Conservation (phyloP, 768 basidiomycete species). For the Tephrocybe sp. region DNA sequence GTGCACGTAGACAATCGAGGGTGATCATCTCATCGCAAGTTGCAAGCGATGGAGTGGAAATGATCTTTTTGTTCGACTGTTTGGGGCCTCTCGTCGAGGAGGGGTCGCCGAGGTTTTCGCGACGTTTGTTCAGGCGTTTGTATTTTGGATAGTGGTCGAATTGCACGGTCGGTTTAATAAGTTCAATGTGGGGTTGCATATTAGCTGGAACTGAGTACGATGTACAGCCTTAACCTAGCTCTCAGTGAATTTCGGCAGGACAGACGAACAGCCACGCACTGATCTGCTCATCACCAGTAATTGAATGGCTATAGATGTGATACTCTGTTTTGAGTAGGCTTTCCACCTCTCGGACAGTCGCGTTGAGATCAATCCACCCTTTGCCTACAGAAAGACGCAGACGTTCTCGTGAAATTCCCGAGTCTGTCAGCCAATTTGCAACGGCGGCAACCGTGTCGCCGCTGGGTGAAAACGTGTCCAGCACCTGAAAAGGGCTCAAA, state of each 20-base stretch:
- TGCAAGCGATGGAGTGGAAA: not conserved
- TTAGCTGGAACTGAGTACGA: slow-evolving; percentile 40
- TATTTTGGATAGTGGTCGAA: slow-evolving; percentile 33
- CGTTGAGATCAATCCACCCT: slow-evolving; percentile 42
- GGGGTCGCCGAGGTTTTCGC: slow-evolving; percentile 20
- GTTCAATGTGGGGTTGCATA: slow-evolving; percentile 39
- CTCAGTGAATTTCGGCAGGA: not conserved
- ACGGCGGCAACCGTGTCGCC: slow-evolving; percentile 41
- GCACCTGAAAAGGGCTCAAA: slow-evolving; percentile 43
- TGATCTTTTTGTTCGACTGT: slow-evolving; percentile 4
- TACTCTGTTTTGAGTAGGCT: slow-evolving; percentile 44
- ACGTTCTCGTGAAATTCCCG: slow-evolving; percentile 38
- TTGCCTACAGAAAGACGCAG: slow-evolving; percentile 38
- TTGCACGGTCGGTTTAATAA: slow-evolving; percentile 43
- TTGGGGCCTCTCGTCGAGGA: slow-evolving; percentile 7
- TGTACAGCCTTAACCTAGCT: slow-evolving; percentile 32
- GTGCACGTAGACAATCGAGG: slow-evolving; percentile 28
- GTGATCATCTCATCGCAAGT: slow-evolving; percentile 28
- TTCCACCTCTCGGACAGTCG: slow-evolving; percentile 42
- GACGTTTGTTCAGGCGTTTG: slow-evolving; percentile 18
- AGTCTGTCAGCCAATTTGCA: slow-evolving; percentile 39
- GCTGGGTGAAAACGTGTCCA: slow-evolving; percentile 45
- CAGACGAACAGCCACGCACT: slow-evolving; percentile 26
- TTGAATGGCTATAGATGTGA: slow-evolving; percentile 42
- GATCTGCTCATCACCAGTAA: slow-evolving; percentile 36